Conservation (phyloP, 306 rosid genomes). For the Cucurbita pepo region DNA sequence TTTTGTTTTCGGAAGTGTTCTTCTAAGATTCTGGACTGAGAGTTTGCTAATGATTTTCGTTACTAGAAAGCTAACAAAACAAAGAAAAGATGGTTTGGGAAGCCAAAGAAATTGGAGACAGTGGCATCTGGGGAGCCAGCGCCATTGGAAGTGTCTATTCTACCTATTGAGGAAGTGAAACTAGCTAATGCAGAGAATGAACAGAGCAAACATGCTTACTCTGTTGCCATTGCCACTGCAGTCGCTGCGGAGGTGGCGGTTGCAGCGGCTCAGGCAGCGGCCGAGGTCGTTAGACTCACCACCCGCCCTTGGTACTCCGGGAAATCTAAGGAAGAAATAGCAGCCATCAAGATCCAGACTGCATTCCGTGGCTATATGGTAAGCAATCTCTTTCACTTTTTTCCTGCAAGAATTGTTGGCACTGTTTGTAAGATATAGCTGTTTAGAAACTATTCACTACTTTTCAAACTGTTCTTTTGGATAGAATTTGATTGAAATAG, state of each 20-base stretch:
- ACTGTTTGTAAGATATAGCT: neutral
- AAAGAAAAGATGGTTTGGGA: conserved; percentile 50
- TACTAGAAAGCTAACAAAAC: conserved; percentile 42
- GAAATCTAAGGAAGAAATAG: conserved; percentile 30
- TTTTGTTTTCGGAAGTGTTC: neutral
- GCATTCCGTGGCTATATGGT: conserved; percentile 68
- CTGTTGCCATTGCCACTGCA: conserved; percentile 71
- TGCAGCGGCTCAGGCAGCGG: conserved; percentile 70
- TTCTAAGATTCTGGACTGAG: neutral
- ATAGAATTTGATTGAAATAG: neutral
- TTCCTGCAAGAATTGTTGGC: neutral
- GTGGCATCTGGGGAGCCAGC: conserved; percentile 9
- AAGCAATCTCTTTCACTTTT: neutral
- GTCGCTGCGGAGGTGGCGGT: conserved; percentile 81
- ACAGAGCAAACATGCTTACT: conserved; percentile 49
- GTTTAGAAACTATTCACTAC: neutral
- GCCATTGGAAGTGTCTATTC: conserved; percentile 15
- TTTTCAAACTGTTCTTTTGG: neutral
- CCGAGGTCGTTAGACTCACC: conserved; percentile 43
- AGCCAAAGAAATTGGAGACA: conserved; percentile 17
- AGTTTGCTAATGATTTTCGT: neutral
- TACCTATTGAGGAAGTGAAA: conserved; percentile 20
- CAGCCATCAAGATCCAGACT: conserved; percentile 66
- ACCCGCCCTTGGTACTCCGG: conserved; percentile 11
- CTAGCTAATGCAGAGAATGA: conserved; percentile 28